These are phyloP conservation scores for Dendryphion nanum DNA, from an alignment of 2,329 filamentous ascomycete species.

Conservation along the genomic window DNA sequence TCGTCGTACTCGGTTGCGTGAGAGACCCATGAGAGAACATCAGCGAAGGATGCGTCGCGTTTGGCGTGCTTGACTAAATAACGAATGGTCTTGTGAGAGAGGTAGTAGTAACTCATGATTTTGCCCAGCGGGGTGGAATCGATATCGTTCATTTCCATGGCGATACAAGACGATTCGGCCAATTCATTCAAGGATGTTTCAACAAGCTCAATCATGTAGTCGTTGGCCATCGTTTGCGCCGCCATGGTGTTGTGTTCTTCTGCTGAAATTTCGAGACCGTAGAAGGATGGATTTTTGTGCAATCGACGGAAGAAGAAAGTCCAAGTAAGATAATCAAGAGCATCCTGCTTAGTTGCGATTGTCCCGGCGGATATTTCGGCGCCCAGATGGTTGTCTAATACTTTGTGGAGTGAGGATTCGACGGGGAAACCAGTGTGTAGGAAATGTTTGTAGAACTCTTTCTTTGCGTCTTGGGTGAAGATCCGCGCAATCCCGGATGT, in stretches of 20 bases:
- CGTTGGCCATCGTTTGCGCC: conserved; percentile 84
- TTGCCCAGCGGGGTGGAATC: conserved; percentile 89
- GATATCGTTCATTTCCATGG: conserved; percentile 82
- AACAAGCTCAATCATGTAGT: conserved; percentile 92
- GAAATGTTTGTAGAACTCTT: conserved; percentile 99
- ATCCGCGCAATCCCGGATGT: conserved; percentile 93
- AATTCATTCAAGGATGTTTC: conserved; percentile 81
- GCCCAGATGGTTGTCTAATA: conserved; percentile 93
- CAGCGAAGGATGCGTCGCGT: conserved; percentile 71
- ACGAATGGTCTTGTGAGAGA: conserved; percentile 88
- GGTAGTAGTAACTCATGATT: conserved; percentile 99
- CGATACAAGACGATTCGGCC: conserved; percentile 78
- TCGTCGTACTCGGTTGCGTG: conserved; percentile 95
- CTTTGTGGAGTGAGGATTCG: conserved; percentile 92
- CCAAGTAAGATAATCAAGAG: conserved; percentile 96
- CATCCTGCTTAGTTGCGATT: conserved; percentile 91
- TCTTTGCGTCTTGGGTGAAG: conserved; percentile 96
- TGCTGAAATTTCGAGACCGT: conserved; percentile 87
- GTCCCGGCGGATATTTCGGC: conserved; percentile 94
- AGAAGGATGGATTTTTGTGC: conserved; percentile 98
- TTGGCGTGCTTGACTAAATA: conserved; percentile 77
- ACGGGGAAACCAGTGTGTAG: conserved; percentile 97
- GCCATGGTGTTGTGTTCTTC: conserved; percentile 87
- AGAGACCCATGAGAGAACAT: conserved; percentile 89
- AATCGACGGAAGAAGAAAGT: conserved; percentile 98